These are phyloP conservation scores for Noccaea bulbosa DNA, from an alignment of 345 rosid genomes.

Conservation along the genomic window DNA sequence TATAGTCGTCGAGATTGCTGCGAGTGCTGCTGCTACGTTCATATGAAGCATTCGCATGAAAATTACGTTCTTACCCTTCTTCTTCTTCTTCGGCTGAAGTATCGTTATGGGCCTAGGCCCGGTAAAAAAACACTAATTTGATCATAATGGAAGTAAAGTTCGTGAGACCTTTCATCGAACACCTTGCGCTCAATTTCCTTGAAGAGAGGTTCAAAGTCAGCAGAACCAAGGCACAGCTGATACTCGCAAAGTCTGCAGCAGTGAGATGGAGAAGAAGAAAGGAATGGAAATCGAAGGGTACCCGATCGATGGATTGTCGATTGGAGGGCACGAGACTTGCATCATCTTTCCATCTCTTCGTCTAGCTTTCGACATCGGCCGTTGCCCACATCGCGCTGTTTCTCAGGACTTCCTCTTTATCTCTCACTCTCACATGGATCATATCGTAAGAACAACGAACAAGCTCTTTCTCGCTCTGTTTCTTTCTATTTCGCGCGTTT, in stretches of 20 bases:
- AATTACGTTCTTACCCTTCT: constrained; percentile 34
- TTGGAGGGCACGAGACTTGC: constrained; percentile 96
- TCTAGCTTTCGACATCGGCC: constrained; percentile 87
- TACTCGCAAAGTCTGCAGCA: neutral
- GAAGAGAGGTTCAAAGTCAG: constrained; percentile 12
- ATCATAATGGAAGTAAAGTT: neutral
- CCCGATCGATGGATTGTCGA: constrained; percentile 83
- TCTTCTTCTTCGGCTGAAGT: neutral
- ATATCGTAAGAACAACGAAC: constrained; percentile 57
- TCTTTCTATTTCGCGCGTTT: neutral
- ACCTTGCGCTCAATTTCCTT: constrained; percentile 18
- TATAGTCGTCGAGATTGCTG: constrained; percentile 16
- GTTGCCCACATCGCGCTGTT: constrained; percentile 90
- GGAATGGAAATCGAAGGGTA: constrained; percentile 63
- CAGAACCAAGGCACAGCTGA: constrained; percentile 9
- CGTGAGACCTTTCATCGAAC: constrained; percentile 32
- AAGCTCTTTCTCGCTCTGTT: neutral
- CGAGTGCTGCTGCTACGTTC: constrained; percentile 35
- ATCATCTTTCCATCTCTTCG: constrained; percentile 78
- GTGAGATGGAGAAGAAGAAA: constrained; percentile 38
- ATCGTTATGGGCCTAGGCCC: constrained; percentile 35
- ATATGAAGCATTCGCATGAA: constrained; percentile 25
- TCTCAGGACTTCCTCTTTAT: constrained; percentile 91
- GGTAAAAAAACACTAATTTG: neutral
- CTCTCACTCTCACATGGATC: constrained; percentile 98